Base-by-base conservation (phyloP, 108 stramenopile genomes). In the Nannochloropsis granulata region DNA sequence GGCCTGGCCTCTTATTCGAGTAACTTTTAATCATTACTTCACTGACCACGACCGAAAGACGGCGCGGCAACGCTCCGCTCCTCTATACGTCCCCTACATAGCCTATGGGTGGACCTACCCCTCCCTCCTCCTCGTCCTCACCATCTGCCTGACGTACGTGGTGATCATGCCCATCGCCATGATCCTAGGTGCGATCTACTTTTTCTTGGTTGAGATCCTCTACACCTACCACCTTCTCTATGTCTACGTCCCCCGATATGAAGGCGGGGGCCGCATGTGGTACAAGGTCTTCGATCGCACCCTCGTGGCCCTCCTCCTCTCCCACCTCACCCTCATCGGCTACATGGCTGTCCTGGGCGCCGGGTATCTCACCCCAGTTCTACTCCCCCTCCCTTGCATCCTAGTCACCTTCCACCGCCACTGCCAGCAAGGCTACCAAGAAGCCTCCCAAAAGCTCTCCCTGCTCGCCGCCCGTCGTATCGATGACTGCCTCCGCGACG, bases 21-120 rank as follows among this genome's bases (percentile, higher is more conserved):
- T 71, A 71, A 10, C 56, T 71, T 71, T 71, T 10, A 16, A n/a
- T n/a, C 56, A 71, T 71, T 71, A n/a, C 56, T 71, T 71, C 11
- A 71, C 56, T 5, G 56, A 71, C n/a, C 56, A 71, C 56, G 56
- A 71, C 56, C 16, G 56, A 71, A 71, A 71, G 56, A 71, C 56
- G 16, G 56, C 56, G 21, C 56, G 56, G 7, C 56, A 71, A n/a
- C 56, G 56, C 16, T n/a, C 8, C 56, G 56, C 56, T n/a, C 56
- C 21, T n/a, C 21, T 71, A 2, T 71, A 71, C 56, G 56, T 71
- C 21, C 56, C 56, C n/a, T n/a, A n/a, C 56, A 81, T 85, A 13
- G 44, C 45, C 25, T 85, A 85, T 24, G 85, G 85, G 14, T 85
- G 85, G 85, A 82, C 81, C 45, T 85, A 85, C 25, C 85, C 85